phyloP scores from a whole-genome alignment of 2,329 filamentous ascomycete species.

The Aurifilum marmelostoma region DNA sequence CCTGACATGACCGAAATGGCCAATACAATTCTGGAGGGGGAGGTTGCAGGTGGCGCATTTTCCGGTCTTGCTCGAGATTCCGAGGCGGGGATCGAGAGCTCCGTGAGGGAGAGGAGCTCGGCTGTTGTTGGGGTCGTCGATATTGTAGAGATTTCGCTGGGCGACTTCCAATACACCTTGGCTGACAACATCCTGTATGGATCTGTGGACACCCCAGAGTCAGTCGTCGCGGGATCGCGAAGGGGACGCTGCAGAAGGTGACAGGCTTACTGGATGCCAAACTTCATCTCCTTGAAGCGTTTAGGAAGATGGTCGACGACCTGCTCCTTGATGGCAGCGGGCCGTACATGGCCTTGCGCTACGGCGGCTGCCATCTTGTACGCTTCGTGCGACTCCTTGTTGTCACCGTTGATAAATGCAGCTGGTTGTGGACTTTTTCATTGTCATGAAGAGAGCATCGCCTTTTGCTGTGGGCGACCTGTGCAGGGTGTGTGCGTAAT shows the following conservation, averaged over 20 bases:
- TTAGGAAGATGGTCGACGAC: constrained; percentile 87
- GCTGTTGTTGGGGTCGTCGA: constrained; percentile 68
- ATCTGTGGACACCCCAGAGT: constrained; percentile 52
- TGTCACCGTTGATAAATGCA: constrained; percentile 16
- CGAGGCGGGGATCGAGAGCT: constrained; percentile 84
- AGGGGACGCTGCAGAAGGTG: background rate
- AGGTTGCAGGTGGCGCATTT: constrained; percentile 83
- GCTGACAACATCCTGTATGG: constrained; percentile 91
- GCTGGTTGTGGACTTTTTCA: constrained; percentile 7
- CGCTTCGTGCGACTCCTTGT: background rate
- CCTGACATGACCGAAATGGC: constrained; percentile 93
- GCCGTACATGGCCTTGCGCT: constrained; percentile 33
- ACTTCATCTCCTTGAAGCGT: constrained; percentile 90
- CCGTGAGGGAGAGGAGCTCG: constrained; percentile 79
- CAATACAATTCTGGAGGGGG: constrained; percentile 81
- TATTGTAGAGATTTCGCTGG: constrained; percentile 91
- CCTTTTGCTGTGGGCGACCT: background rate
- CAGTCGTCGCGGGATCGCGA: constrained; percentile 17
- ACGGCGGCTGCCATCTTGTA: constrained; percentile 31
- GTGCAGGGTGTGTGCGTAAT: background rate
- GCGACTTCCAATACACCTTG: constrained; percentile 94
- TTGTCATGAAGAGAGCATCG: constrained; percentile 18
- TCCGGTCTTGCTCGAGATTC: constrained; percentile 82
- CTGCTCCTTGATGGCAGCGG: constrained; percentile 72
- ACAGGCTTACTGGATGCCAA: constrained; percentile 79